phyloP scores from a whole-genome alignment of 2,329 filamentous ascomycete species.

The Emmonsiellopsis sp. region DNA sequence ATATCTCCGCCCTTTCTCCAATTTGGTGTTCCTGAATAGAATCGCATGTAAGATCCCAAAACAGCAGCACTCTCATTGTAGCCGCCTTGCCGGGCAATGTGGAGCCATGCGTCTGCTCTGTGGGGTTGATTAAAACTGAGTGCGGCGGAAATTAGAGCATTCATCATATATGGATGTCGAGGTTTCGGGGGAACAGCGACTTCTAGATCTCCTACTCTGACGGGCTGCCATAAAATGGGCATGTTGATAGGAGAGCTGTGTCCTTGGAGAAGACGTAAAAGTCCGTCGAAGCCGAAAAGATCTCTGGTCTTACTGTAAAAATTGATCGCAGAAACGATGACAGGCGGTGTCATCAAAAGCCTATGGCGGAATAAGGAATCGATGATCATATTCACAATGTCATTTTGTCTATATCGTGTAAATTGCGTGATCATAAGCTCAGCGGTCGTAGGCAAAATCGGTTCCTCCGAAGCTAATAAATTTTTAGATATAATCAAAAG shows the following conservation, averaged over 20 bases:
- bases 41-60: constrained; percentile 29
- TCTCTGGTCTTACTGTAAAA: constrained; percentile 32
- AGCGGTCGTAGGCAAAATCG: constrained; percentile 25
- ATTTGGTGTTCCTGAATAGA: constrained; percentile 26
- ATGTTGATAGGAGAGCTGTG: constrained; percentile 24
- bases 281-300: constrained; percentile 31
- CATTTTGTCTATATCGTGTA: constrained; percentile 28
- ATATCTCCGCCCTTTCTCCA: constrained; percentile 26
- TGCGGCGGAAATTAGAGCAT: constrained; percentile 26
- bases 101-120: constrained; percentile 31
- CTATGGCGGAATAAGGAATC: constrained; percentile 28
- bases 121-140: constrained; percentile 33
- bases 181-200: constrained; percentile 27
- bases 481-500: constrained; percentile 27
- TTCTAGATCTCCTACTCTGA: constrained; percentile 25
- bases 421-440: constrained; percentile 29
- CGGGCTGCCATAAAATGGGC: constrained; percentile 11
- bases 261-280: constrained; percentile 28
- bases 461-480: constrained; percentile 25
- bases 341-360: constrained; percentile 25
- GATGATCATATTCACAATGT: constrained; percentile 29
- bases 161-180: constrained; percentile 23
- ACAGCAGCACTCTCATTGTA: constrained; percentile 28
- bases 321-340: constrained; percentile 27
- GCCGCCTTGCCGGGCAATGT: constrained; percentile 24